phyloP scores from a whole-genome alignment of 2,329 filamentous ascomycete genomes.

The Fusarium sp. region DNA sequence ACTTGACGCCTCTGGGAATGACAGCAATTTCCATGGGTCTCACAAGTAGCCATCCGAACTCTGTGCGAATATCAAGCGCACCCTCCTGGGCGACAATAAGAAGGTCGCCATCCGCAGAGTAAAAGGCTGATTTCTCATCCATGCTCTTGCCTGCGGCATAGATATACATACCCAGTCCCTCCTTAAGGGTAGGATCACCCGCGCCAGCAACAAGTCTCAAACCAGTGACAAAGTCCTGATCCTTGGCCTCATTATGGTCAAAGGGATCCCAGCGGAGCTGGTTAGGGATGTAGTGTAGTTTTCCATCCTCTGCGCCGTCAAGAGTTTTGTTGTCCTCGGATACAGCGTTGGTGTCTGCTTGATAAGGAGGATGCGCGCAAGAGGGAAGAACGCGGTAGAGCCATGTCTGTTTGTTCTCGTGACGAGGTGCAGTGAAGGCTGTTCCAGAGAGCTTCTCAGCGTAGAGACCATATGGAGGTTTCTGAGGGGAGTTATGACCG shows the following conservation, averaged over 20 bases:
- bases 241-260: slow-evolving; percentile 70
- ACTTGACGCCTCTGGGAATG: slow-evolving; percentile 79
- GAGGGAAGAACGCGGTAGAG: slow-evolving; percentile 76
- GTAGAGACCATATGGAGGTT: slow-evolving; percentile 81
- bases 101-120: slow-evolving; percentile 84
- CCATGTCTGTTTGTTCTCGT: slow-evolving; percentile 78
- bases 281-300: slow-evolving; percentile 67
- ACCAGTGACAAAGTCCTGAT: slow-evolving; percentile 64
- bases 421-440: slow-evolving; percentile 75
- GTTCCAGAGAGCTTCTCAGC: slow-evolving; percentile 82
- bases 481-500: slow-evolving; percentile 84
- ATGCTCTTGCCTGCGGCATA: slow-evolving; percentile 84
- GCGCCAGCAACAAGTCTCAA: slow-evolving; percentile 81
- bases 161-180: slow-evolving; percentile 82
- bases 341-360: slow-evolving; percentile 53
- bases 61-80: slow-evolving; percentile 79
- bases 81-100: slow-evolving; percentile 82
- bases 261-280: slow-evolving; percentile 87
- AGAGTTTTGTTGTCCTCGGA: slow-evolving; percentile 45
- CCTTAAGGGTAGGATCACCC: slow-evolving; percentile 82
- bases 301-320: slow-evolving; percentile 35
- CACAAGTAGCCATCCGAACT: slow-evolving; percentile 79
- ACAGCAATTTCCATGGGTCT: slow-evolving; percentile 82
- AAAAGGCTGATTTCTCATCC: slow-evolving; percentile 79
- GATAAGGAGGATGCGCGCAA: slow-evolving; percentile 68